Conservation (phyloP, 352 stramenopile genomes). For the Globisporangium cylindrosporum region DNA sequence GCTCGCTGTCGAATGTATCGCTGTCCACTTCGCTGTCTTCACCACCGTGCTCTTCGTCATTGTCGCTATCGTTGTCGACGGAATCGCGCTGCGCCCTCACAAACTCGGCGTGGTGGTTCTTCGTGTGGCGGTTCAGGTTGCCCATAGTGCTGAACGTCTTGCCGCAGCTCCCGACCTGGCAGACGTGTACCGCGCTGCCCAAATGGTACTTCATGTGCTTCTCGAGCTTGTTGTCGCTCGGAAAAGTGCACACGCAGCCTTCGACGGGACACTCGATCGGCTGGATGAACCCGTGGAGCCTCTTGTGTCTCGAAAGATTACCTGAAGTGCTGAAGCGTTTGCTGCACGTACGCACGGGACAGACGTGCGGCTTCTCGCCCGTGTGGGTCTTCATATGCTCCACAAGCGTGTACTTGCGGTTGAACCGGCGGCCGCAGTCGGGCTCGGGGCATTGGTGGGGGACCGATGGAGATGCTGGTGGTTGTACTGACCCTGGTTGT, state of each 20-base stretch:
- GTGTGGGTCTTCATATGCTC: slow-evolving; percentile 64
- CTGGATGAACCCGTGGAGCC: slow-evolving; percentile 42
- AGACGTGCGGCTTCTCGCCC: slow-evolving; percentile 51
- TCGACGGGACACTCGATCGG: slow-evolving; percentile 33
- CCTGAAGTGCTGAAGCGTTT: slow-evolving; percentile 57
- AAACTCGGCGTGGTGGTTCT: not conserved
- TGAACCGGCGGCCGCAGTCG: slow-evolving; percentile 31
- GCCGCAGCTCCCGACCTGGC: slow-evolving; percentile 24
- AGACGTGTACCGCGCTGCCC: slow-evolving; percentile 24
- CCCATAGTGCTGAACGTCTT: slow-evolving; percentile 63
- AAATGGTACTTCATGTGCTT: slow-evolving; percentile 54
- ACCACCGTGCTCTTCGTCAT: too few relatives aligned
- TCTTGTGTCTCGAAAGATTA: slow-evolving; percentile 52
- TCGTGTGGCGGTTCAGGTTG: slow-evolving; percentile 48
- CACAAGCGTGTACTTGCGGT: slow-evolving; percentile 48
- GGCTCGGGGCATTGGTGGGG: slow-evolving; percentile 26
- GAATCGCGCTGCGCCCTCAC: not conserved
- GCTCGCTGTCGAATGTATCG: not conserved
- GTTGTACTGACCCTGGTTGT: not conserved
- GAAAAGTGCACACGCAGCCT: slow-evolving; percentile 37
- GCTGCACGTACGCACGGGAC: slow-evolving; percentile 35
- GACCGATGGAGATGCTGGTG: not conserved
- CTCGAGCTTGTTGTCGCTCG: slow-evolving; percentile 41
- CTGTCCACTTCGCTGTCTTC: not conserved
- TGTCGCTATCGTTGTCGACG: not conserved